Conservation (phyloP, 805 yeast genomes). For the Pichia phayaonensis region DNA sequence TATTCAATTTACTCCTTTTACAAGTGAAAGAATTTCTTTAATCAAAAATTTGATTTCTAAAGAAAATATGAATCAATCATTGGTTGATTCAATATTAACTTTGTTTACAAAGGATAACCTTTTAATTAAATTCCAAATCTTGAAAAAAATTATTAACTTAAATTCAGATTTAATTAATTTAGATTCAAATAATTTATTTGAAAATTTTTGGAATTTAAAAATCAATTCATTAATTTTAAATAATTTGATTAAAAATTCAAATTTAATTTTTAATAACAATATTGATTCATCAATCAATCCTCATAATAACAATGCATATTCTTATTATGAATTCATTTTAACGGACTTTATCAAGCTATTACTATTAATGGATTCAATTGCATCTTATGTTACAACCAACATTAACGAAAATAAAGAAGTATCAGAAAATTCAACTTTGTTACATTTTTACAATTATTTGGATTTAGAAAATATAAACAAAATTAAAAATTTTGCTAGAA, state of each 20-base stretch:
- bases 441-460: not conserved
- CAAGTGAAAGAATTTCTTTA: not conserved
- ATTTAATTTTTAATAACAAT: too few species aligned
- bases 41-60: constrained; percentile 1
- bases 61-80: not conserved
- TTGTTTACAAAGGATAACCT: not conserved
- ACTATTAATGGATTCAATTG: not conserved
- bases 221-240: not conserved
- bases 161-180: not conserved
- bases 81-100: not conserved
- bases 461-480: not conserved
- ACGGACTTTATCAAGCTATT: not conserved
- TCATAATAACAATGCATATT: not conserved
- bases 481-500: not conserved
- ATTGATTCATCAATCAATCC: too few species aligned
- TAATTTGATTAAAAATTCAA: not conserved
- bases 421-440: not conserved
- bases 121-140: constrained; percentile 1
- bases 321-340: not conserved
- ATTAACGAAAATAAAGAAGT: too few species aligned
- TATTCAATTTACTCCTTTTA: not conserved
- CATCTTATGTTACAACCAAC: not conserved
- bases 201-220: not conserved
- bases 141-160: constrained; percentile 2
- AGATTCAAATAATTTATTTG: not conserved